Percentiles rank a stretch among this genome's conserved stretches.
These are phyloP conservation scores for Coemansia javaensis DNA, from an alignment of 192 early-diverging fungal species.

Conservation along the genomic window DNA sequence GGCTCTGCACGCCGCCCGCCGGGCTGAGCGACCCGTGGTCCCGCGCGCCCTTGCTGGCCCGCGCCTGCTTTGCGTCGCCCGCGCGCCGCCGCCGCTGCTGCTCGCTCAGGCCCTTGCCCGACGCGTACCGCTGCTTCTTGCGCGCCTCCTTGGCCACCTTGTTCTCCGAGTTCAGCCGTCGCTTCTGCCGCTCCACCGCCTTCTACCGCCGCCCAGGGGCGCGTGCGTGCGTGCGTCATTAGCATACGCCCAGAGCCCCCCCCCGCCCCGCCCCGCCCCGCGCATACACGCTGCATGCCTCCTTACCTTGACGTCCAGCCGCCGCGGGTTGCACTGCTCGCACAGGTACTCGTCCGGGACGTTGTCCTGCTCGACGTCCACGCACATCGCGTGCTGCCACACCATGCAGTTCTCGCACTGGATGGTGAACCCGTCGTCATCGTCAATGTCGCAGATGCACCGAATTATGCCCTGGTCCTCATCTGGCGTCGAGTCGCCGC, in stretches of 20 bases:
- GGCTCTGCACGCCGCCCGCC: slow-evolving; percentile 5
- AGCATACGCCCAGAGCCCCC: no score
- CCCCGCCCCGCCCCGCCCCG: no score
- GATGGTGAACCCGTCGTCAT: slow-evolving; percentile 97
- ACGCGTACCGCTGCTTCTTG: slow-evolving; percentile 19
- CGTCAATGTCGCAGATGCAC: slow-evolving; percentile 83
- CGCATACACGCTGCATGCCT: not conserved
- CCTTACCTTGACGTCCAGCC: slow-evolving; percentile 53
- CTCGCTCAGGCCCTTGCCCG: slow-evolving; percentile 20
- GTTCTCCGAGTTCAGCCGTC: slow-evolving; percentile 36
- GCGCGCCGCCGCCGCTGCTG: slow-evolving; percentile 33
- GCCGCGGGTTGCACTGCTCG: slow-evolving; percentile 74
- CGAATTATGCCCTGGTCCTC: slow-evolving; percentile 85
- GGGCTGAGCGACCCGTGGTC: slow-evolving; percentile 37
- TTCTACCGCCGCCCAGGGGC: no score
- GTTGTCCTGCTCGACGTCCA: slow-evolving; percentile 61
- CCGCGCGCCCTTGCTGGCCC: slow-evolving; percentile 12
- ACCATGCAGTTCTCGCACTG: slow-evolving; percentile 91
- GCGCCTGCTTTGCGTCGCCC: slow-evolving; percentile 22
- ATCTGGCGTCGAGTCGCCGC: slow-evolving; percentile 45
- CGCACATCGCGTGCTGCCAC: slow-evolving; percentile 94
- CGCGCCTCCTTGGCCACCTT: slow-evolving; percentile 35
- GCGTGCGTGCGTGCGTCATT: no score
- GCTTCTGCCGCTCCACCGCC: slow-evolving; percentile 44
- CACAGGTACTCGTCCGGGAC: slow-evolving; percentile 86